These are phyloP conservation scores for Periconia digitata DNA, from an alignment of 2,329 filamentous ascomycete genomes.

Conservation along the genomic window DNA sequence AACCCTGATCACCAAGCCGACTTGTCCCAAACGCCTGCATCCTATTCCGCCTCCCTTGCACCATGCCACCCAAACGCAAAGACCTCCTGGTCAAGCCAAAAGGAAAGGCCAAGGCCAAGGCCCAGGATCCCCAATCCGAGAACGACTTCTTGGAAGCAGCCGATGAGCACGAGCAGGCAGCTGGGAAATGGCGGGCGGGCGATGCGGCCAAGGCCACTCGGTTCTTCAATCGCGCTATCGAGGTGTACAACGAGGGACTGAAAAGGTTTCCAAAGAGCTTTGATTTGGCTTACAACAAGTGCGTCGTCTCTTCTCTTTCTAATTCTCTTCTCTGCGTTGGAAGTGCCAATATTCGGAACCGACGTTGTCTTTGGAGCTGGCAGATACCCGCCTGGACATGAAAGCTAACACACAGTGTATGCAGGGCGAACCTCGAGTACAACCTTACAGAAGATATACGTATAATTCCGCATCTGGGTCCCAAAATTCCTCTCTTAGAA, in stretches of 20 bases:
- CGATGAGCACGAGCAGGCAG: conserved; percentile 70
- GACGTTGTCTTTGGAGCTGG: background rate
- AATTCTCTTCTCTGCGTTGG: background rate
- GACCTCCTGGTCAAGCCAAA: conserved; percentile 32
- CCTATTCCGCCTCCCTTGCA: background rate
- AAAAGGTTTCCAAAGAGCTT: conserved; percentile 62
- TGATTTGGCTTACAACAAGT: conserved; percentile 77
- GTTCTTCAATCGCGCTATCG: conserved; percentile 65
- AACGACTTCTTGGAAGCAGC: conserved; percentile 70
- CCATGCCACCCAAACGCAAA: conserved; percentile 36
- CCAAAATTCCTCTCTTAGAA: conserved; percentile 57
- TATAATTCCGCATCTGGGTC: conserved; percentile 61
- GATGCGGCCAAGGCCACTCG: conserved; percentile 66
- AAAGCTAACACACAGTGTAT: conserved; percentile 3
- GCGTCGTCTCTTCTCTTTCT: conserved; percentile 24
- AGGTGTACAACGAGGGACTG: conserved; percentile 66
- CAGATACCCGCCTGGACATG: background rate
- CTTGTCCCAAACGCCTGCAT: too few species aligned
- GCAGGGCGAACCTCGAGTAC: conserved; percentile 67
- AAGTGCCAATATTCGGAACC: background rate
- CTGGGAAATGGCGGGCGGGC: conserved; percentile 73
- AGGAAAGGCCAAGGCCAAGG: conserved; percentile 25
- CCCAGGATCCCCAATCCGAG: conserved; percentile 59
- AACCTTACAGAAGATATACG: conserved; percentile 68
- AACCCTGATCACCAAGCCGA: too few species aligned